Conservation (phyloP, 768 basidiomycete genomes). For the Brasilioporus rufonigricans region DNA sequence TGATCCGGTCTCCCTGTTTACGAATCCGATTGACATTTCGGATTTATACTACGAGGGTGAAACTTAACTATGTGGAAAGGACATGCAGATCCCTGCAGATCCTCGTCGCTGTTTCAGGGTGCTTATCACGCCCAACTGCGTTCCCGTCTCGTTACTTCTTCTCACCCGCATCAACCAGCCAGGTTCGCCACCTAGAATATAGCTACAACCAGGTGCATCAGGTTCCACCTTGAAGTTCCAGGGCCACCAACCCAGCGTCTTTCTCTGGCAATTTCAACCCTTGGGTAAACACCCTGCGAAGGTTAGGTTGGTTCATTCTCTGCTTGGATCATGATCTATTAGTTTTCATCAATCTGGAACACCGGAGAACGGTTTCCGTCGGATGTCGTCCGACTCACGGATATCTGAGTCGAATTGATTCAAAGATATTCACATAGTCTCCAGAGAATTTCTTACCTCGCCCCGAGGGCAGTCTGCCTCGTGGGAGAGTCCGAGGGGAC, state of each 20-base stretch:
- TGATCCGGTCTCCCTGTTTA: slow-evolving; percentile 16
- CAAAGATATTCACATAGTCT: neutral
- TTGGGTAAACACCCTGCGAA: slow-evolving; percentile 1
- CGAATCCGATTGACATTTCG: slow-evolving; percentile 11
- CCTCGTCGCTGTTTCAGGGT: slow-evolving; percentile 20
- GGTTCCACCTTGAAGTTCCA: slow-evolving; percentile 1
- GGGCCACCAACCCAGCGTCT: slow-evolving; percentile 4
- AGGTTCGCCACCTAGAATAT: neutral
- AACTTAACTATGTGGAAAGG: slow-evolving; percentile 4
- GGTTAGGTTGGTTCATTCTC: slow-evolving; percentile 1
- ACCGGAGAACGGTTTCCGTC: slow-evolving; percentile 8
- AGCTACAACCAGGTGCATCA: neutral
- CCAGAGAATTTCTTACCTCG: neutral
- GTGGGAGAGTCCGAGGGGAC: neutral
- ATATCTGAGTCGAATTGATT: neutral
- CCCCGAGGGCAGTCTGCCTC: neutral
- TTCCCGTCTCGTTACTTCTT: slow-evolving; percentile 16
- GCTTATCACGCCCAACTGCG: slow-evolving; percentile 17
- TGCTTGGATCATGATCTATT: neutral
- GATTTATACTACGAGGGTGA: slow-evolving; percentile 15
- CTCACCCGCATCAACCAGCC: neutral
- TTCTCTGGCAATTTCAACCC: slow-evolving; percentile 10
- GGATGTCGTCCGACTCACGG: slow-evolving; percentile 9
- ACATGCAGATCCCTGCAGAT: slow-evolving; percentile 23
- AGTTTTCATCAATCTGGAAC: slow-evolving; percentile 11